These are phyloP conservation scores for Hypoxylon trugodes DNA, from an alignment of 495 filamentous ascomycete species.

Conservation along the genomic window DNA sequence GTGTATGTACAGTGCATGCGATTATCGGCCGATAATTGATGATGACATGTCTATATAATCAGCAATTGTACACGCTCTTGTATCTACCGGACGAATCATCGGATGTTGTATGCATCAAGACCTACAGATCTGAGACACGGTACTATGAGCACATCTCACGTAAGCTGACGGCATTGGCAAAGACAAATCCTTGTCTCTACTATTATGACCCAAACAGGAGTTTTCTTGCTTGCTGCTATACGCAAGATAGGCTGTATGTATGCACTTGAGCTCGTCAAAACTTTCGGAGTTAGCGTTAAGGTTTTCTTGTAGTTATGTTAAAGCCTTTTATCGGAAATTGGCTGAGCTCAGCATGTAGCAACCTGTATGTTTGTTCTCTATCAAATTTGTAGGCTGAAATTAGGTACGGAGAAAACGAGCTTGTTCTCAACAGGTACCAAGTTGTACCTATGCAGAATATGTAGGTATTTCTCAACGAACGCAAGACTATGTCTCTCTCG, in stretches of 20 bases:
- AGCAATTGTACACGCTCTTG: not conserved
- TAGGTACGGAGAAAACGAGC: too few relatives aligned
- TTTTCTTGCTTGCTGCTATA: not conserved
- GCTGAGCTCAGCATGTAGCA: too few relatives aligned
- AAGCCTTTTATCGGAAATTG: too few relatives aligned
- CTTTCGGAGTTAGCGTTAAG: too few relatives aligned
- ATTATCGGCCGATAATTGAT: not conserved
- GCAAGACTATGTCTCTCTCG: too few relatives aligned
- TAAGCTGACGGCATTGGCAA: slow-evolving; percentile 21
- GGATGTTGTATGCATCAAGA: not conserved
- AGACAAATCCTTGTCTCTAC: slow-evolving; percentile 8
- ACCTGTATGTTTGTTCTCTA: too few relatives aligned
- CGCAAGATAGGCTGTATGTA: not conserved
- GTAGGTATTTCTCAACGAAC: too few relatives aligned
- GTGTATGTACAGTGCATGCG: not conserved
- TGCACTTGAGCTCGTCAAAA: slow-evolving; percentile 1
- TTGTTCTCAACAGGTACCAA: too few relatives aligned
- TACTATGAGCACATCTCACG: slow-evolving; percentile 15
- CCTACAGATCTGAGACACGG: slow-evolving; percentile 10
- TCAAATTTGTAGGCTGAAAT: too few relatives aligned
- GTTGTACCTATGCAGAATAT: too few relatives aligned
- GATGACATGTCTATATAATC: not conserved
- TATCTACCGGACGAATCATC: slow-evolving; percentile 12
- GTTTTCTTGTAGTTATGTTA: too few relatives aligned
- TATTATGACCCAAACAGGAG: slow-evolving; percentile 4